Conservation (phyloP, 441 rosid species). For the Mallotus japonicus region DNA sequence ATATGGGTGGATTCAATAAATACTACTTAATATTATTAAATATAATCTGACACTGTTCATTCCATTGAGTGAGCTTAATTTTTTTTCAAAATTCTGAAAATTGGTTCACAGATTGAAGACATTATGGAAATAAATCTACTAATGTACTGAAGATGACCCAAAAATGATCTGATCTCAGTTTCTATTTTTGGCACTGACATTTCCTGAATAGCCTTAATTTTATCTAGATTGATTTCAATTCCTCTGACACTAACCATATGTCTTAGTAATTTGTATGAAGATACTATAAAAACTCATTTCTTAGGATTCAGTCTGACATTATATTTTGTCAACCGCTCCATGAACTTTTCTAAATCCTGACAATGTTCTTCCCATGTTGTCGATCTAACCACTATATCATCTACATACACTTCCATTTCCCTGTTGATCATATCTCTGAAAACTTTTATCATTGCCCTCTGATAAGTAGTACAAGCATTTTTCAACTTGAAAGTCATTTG, state of each 20-base stretch:
- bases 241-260: neutral
- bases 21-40: no score
- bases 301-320: neutral
- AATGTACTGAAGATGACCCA: neutral
- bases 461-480: no score
- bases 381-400: no score
- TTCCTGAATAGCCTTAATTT: neutral
- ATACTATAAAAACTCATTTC: neutral
- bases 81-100: no score
- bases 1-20: neutral
- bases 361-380: no score
- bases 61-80: neutral
- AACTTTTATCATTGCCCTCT: no score
- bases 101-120: neutral
- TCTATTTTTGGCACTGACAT: neutral
- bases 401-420: no score
- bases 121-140: neutral
- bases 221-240: neutral
- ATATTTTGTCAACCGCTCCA: neutral
- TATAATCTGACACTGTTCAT: neutral
- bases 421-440: no score
- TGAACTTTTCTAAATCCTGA: no score
- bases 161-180: neutral
- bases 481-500: no score
- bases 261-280: conserved; percentile 5